These are phyloP conservation scores for Lepiota venenata DNA, from an alignment of 768 basidiomycete genomes.

Conservation along the genomic window DNA sequence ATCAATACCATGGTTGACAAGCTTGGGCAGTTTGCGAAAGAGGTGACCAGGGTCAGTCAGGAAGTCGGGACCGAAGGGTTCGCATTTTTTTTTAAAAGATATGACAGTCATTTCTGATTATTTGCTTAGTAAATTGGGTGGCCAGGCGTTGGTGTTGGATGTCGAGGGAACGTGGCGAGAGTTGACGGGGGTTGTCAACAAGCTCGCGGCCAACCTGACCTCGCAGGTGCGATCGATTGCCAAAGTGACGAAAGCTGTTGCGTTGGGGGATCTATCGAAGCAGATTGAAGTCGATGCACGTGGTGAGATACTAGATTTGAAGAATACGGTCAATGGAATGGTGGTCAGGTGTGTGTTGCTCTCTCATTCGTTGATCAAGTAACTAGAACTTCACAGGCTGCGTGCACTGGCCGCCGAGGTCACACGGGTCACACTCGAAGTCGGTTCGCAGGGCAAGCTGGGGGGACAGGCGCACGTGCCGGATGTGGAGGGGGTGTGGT, in stretches of 20 bases:
- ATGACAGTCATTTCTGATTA: too few relatives aligned
- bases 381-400: conserved; percentile 23
- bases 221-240: conserved; percentile 85
- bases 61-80: conserved; percentile 83
- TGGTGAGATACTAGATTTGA: conserved; percentile 87
- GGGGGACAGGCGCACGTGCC: conserved; percentile 87
- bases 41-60: conserved; percentile 82
- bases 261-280: conserved; percentile 82
- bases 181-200: conserved; percentile 80
- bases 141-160: conserved; percentile 81
- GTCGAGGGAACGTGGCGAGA: conserved; percentile 92
- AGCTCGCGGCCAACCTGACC: conserved; percentile 75
- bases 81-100: conserved; percentile 16
- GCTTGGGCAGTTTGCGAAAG: conserved; percentile 85
- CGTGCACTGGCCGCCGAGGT: conserved; percentile 79
- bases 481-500: conserved; percentile 92
- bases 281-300: conserved; percentile 90
- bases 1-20: conserved; percentile 64
- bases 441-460: conserved; percentile 85
- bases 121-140: conserved; percentile 69
- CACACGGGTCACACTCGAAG: conserved; percentile 80
- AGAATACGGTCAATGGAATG: conserved; percentile 61
- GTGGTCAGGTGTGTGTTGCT: conserved; percentile 36
- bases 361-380: neutral
- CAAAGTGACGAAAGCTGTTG: conserved; percentile 92